Conservation (phyloP, 2,329 filamentous ascomycete genomes). For the Trichoderma semiorbis region DNA sequence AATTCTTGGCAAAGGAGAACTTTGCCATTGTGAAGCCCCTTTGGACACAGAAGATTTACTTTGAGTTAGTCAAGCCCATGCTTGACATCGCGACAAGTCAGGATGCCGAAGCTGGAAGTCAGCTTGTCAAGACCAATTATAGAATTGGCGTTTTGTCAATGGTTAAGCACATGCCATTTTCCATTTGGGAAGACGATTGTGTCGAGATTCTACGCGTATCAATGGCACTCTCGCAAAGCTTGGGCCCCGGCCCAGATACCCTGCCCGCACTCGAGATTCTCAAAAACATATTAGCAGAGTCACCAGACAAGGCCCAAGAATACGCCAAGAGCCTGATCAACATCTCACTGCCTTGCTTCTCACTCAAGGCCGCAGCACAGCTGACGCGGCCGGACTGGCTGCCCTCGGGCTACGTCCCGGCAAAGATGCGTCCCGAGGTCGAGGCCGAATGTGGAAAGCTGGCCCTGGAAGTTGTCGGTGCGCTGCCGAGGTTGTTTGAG, state of each 20-base stretch:
- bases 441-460: constrained; percentile 42
- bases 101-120: constrained; percentile 29
- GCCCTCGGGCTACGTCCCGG: constrained; percentile 25
- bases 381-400: constrained; percentile 30
- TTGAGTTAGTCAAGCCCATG: constrained; percentile 45
- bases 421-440: constrained; percentile 21
- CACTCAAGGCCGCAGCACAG: constrained; percentile 28
- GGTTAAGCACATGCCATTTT: constrained; percentile 47
- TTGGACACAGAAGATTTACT: constrained; percentile 49
- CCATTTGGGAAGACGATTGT: constrained; percentile 51
- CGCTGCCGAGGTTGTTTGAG: constrained; percentile 48
- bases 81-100: constrained; percentile 38
- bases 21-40: constrained; percentile 45
- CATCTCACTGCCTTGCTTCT: constrained; percentile 41
- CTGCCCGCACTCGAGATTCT: constrained; percentile 48
- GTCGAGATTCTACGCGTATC: constrained; percentile 46
- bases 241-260: constrained; percentile 42
- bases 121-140: constrained; percentile 37
- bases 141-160: constrained; percentile 48
- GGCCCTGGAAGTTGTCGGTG: constrained; percentile 46
- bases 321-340: constrained; percentile 49
- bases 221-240: constrained; percentile 44
- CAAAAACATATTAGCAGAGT: constrained; percentile 44
- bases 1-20: constrained; percentile 38
- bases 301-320: constrained; percentile 43